phyloP scores from a whole-genome alignment of 352 stramenopile genomes.

The Globisporangium takayamanum region DNA sequence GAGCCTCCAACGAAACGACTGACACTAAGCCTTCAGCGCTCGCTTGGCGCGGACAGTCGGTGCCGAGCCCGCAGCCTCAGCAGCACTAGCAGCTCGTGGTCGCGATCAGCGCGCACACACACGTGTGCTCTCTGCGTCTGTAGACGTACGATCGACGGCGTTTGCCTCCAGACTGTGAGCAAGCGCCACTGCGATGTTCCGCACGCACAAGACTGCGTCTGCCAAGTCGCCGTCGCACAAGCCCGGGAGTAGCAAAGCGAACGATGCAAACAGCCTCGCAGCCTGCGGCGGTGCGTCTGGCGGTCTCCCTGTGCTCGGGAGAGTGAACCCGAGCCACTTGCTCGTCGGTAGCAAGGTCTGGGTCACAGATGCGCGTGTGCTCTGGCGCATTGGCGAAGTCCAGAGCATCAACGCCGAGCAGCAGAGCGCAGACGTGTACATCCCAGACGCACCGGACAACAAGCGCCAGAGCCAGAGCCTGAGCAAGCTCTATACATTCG shows the following conservation, averaged over 20 bases:
- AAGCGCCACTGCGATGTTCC: conserved; percentile 5
- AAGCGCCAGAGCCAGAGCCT: conserved; percentile 48
- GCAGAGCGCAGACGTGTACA: conserved; percentile 47
- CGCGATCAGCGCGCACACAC: no score
- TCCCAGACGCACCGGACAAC: conserved; percentile 52
- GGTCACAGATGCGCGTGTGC: conserved; percentile 63
- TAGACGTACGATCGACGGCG: not conserved
- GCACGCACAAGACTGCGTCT: conserved; percentile 10
- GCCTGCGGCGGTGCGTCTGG: not conserved
- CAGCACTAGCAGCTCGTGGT: no score
- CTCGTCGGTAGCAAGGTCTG: conserved; percentile 60
- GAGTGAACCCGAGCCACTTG: conserved; percentile 44
- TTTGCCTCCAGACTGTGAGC: no score
- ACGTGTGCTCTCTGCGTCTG: not conserved
- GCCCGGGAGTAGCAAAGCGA: conserved; percentile 4
- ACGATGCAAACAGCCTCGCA: conserved; percentile 9
- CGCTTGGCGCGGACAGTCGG: no score
- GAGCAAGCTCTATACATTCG: conserved; percentile 65
- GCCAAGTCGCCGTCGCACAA: conserved; percentile 10
- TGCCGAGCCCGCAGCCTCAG: no score
- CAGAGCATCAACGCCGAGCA: conserved; percentile 37
- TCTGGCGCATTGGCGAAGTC: conserved; percentile 79
- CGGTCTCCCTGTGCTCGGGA: conserved; percentile 25
- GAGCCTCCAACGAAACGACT: no score
- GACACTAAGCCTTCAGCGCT: no score